Evolutionary conservation across 2,329 filamentous ascomycete genomes (phyloP).

Genomic region (Mariannaea sp.): DNA sequence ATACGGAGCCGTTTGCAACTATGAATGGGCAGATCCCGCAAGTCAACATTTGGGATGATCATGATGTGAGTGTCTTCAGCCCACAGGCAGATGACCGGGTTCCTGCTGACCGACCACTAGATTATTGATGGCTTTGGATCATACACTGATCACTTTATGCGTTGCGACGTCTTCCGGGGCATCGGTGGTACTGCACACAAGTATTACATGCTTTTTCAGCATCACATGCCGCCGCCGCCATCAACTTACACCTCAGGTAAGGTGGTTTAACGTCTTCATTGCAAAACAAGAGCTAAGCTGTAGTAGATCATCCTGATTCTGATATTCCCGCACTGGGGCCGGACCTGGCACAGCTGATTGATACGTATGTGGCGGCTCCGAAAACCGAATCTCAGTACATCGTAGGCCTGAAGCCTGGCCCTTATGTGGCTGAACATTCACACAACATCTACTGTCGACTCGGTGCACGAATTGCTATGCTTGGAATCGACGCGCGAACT

Average conservation of each 20-base stretch:
- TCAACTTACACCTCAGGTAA: slow-evolving; percentile 73
- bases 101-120: slow-evolving; percentile 54
- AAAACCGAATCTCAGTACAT: slow-evolving; percentile 74
- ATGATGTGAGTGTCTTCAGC: slow-evolving; percentile 63
- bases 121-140: slow-evolving; percentile 93
- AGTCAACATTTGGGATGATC: slow-evolving; percentile 98
- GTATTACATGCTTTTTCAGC: slow-evolving; percentile 98
- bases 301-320: slow-evolving; percentile 32
- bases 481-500: slow-evolving; percentile 91
- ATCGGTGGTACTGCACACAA: slow-evolving; percentile 93
- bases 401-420: slow-evolving; percentile 74
- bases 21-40: slow-evolving; percentile 93
- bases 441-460: slow-evolving; percentile 85
- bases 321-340: slow-evolving; percentile 52
- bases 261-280: background rate
- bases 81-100: background rate
- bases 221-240: slow-evolving; percentile 82
- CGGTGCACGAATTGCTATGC: slow-evolving; percentile 79
- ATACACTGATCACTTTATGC: slow-evolving; percentile 93
- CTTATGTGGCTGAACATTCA: slow-evolving; percentile 88
- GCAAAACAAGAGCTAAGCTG: slow-evolving; percentile 17
- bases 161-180: slow-evolving; percentile 86
- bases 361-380: slow-evolving; percentile 70
- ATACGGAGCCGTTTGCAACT: slow-evolving; percentile 79
- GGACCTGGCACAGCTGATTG: slow-evolving; percentile 73